phyloP scores from a whole-genome alignment of 768 basidiomycete genomes.

The Leccinum fibrillosum region DNA sequence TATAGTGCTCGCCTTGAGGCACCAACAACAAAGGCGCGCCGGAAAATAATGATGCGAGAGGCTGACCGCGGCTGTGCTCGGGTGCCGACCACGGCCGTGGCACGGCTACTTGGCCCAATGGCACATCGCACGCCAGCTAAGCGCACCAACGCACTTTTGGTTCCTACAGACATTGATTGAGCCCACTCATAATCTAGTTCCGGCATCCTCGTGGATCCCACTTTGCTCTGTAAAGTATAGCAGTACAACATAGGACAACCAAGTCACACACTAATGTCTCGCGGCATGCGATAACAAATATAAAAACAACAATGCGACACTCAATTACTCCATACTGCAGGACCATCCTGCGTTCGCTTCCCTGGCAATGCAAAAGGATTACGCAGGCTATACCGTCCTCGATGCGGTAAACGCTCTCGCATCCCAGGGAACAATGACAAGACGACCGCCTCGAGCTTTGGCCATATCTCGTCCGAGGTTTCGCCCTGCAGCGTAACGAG shows the following conservation, averaged over 20 bases:
- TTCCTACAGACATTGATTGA: background rate
- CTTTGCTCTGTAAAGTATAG: background rate
- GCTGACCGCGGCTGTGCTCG: constrained; percentile 11
- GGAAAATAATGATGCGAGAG: background rate
- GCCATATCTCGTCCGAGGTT: constrained; percentile 91
- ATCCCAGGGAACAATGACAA: constrained; percentile 55
- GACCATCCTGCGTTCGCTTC: constrained; percentile 8
- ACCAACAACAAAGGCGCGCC: constrained; percentile 13
- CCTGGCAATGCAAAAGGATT: constrained; percentile 46
- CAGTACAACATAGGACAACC: constrained; percentile 10
- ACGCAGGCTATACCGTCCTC: constrained; percentile 50
- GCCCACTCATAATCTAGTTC: background rate
- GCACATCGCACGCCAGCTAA: background rate
- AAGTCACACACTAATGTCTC: constrained; percentile 1
- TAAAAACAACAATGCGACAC: background rate
- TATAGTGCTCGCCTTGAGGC: constrained; percentile 24
- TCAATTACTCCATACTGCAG: constrained; percentile 16
- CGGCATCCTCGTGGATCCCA: background rate
- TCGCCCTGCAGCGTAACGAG: constrained; percentile 62
- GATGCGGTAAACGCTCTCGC: constrained; percentile 47
- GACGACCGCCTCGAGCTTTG: constrained; percentile 64
- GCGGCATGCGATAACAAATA: constrained; percentile 3
- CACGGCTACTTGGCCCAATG: background rate
- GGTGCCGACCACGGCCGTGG: background rate
- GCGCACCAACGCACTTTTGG: background rate